A percentile compares a stretch with the other conserved stretches of the same genome.
These are phyloP conservation scores for Colletotrichum chrysophilum DNA, from an alignment of 2,329 filamentous ascomycete genomes.

Conservation along the genomic window DNA sequence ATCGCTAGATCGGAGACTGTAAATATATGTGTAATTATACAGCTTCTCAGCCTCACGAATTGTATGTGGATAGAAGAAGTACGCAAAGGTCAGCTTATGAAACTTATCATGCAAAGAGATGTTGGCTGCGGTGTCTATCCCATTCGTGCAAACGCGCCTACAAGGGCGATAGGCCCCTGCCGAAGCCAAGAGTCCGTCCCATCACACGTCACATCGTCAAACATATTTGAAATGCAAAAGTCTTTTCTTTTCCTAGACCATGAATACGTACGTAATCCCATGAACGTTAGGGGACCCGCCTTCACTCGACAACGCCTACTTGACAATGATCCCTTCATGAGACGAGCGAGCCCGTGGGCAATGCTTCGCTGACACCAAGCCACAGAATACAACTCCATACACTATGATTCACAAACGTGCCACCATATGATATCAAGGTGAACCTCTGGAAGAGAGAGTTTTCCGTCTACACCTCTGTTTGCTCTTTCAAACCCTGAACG, in stretches of 20 bases:
- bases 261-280: neutral
- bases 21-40: neutral
- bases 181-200: neutral
- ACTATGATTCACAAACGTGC: constrained; percentile 19
- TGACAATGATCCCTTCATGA: constrained; percentile 10
- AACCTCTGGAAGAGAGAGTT: neutral
- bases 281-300: neutral
- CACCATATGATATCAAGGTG: constrained; percentile 3
- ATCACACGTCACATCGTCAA: neutral
- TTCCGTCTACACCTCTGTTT: neutral
- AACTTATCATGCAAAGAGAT: neutral
- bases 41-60: neutral
- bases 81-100: neutral
- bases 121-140: neutral
- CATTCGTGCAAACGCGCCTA: neutral
- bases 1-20: neutral
- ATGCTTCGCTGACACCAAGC: constrained; percentile 18
- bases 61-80: neutral
- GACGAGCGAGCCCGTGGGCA: constrained; percentile 20
- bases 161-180: neutral
- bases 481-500: neutral
- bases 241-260: constrained; percentile 5
- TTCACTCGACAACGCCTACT: constrained; percentile 10
- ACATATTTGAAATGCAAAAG: neutral
- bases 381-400: constrained; percentile 23